Percentiles rank a stretch among this genome's conserved stretches.
Evolutionary conservation across 148 eudicot genomes (phyloP).

Genomic region (Fagopyrum tataricum): DNA sequence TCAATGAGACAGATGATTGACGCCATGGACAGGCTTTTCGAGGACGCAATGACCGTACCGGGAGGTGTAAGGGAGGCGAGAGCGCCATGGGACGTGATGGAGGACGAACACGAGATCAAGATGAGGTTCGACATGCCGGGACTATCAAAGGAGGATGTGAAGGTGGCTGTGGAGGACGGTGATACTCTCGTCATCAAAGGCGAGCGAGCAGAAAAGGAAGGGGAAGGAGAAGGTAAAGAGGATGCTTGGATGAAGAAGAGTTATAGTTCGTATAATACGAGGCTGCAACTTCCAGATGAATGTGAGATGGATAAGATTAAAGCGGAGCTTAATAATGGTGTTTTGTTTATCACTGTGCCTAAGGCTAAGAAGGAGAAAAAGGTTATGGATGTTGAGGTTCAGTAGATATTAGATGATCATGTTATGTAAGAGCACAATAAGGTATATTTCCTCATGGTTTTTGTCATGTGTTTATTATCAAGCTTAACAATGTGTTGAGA

Average conservation of each 20-base stretch:
- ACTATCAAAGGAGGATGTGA: conserved; percentile 53
- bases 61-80: conserved; percentile 32
- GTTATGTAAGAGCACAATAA: neutral
- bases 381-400: conserved; percentile 55
- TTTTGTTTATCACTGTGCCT: conserved; percentile 51
- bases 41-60: conserved; percentile 55
- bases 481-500: too few species aligned
- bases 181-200: conserved; percentile 54
- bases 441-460: neutral
- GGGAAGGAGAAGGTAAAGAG: conserved; percentile 28
- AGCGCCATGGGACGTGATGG: conserved; percentile 67
- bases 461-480: neutral
- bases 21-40: conserved; percentile 60
- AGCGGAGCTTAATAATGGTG: conserved; percentile 72
- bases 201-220: conserved; percentile 17
- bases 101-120: conserved; percentile 55
- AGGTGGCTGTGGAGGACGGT: conserved; percentile 43
- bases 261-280: conserved; percentile 40
- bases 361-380: conserved; percentile 46
- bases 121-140: conserved; percentile 91
- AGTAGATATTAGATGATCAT: conserved; percentile 10
- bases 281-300: conserved; percentile 54
- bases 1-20: conserved; percentile 72
- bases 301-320: conserved; percentile 54
- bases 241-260: conserved; percentile 34